Evolutionary conservation across 345 rosid genomes (phyloP).

Genomic region (Pistacia vera): DNA sequence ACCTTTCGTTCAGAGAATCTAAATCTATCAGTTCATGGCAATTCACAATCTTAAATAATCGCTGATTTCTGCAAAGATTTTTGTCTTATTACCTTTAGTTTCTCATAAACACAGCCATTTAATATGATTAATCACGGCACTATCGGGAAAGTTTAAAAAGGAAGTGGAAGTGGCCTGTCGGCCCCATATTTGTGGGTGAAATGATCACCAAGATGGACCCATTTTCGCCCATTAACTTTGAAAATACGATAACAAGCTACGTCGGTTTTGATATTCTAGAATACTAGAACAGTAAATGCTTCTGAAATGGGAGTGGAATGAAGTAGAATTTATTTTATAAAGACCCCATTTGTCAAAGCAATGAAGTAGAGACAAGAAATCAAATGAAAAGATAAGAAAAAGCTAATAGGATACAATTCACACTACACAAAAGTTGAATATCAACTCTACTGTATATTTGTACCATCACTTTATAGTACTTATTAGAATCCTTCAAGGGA

Average conservation of each 20-base stretch:
- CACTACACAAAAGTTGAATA: neutral
- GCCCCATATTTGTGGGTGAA: no score
- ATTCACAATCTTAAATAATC: neutral
- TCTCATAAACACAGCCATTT: neutral
- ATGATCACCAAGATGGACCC: neutral
- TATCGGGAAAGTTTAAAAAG: no score
- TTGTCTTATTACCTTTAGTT: neutral
- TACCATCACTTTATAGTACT: neutral
- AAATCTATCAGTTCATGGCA: neutral
- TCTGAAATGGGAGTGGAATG: no score
- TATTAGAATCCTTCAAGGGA: neutral
- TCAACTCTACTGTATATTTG: neutral
- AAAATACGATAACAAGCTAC: neutral
- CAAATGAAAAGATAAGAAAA: neutral
- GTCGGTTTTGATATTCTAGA: neutral
- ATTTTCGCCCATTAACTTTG: neutral
- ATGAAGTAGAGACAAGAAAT: neutral
- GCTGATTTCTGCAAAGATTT: neutral
- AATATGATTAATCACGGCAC: neutral
- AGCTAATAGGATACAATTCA: neutral
- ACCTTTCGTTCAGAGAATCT: neutral
- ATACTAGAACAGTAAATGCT: no score
- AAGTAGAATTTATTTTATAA: neutral
- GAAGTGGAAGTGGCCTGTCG: no score
- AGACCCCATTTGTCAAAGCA: constrained; percentile 14